Evolutionary conservation across 495 filamentous ascomycete genomes (phyloP).

Genomic region (Penicillium turbatum): DNA sequence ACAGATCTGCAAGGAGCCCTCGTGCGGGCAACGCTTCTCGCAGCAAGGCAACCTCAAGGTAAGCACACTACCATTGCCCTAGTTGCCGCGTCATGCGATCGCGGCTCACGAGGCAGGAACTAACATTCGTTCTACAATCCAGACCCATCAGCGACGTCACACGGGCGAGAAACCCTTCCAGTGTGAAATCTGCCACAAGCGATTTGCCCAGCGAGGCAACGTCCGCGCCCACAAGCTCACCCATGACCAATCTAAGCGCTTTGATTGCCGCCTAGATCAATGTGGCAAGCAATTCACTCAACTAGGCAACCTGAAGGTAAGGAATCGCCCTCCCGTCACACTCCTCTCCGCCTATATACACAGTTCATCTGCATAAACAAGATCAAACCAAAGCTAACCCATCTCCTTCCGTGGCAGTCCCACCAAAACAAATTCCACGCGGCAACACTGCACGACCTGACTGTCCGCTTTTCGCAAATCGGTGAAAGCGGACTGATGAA

Average conservation of each 20-base stretch:
- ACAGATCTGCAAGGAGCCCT: slow-evolving; percentile 68
- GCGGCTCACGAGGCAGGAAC: neutral
- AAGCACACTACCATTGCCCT: slow-evolving; percentile 18
- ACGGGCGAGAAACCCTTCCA: slow-evolving; percentile 83
- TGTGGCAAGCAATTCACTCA: slow-evolving; percentile 86
- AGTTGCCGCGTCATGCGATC: neutral
- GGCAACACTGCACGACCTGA: slow-evolving; percentile 65
- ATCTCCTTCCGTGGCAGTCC: slow-evolving; percentile 48
- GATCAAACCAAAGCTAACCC: slow-evolving; percentile 1
- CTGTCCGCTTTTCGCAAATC: slow-evolving; percentile 65
- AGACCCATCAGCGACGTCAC: slow-evolving; percentile 84
- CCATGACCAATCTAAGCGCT: slow-evolving; percentile 72
- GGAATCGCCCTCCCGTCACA: neutral
- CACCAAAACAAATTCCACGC: slow-evolving; percentile 94
- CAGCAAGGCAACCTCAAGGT: slow-evolving; percentile 89
- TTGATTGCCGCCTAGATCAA: slow-evolving; percentile 71
- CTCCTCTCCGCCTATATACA: neutral
- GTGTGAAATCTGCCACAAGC: slow-evolving; percentile 77
- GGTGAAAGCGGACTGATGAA: slow-evolving; percentile 58
- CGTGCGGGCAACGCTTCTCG: slow-evolving; percentile 77
- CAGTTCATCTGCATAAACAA: neutral
- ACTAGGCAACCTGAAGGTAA: slow-evolving; percentile 83
- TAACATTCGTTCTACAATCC: neutral
- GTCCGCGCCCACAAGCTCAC: slow-evolving; percentile 83
- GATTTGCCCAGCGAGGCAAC: slow-evolving; percentile 81